phyloP scores from a whole-genome alignment of 169 alveolate species.

The Eimeria falciformis region DNA sequence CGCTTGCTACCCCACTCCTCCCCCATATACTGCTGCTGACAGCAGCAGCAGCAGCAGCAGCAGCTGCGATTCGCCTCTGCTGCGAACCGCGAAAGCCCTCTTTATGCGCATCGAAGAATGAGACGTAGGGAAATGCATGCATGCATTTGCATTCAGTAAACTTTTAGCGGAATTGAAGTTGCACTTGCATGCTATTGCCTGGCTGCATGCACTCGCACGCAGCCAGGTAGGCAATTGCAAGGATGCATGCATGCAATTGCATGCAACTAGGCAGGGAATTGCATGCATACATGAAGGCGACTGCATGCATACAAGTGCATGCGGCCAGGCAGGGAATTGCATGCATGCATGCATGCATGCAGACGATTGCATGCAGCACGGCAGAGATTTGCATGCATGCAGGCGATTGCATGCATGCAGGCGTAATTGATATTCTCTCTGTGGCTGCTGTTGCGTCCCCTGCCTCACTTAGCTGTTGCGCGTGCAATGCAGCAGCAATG shows the following conservation, averaged over 20 bases:
- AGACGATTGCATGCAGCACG: no score
- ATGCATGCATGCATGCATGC: no score
- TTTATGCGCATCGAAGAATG: background rate
- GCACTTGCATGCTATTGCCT: background rate
- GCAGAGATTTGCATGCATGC: no score
- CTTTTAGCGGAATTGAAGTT: no score
- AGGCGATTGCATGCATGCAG: slow-evolving; percentile 7
- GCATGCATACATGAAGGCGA: no score
- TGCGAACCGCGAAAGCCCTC: background rate
- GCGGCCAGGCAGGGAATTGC: no score
- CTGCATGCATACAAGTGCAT: slow-evolving; percentile 5
- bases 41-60: slow-evolving; percentile 20
- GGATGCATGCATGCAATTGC: background rate
- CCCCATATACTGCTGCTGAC: background rate
- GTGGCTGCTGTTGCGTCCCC: no score
- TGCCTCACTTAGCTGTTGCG: no score
- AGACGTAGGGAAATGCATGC: slow-evolving; percentile 16
- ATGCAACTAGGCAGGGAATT: no score
- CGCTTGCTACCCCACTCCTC: background rate
- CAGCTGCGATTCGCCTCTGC: background rate
- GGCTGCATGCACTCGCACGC: background rate
- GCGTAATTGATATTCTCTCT: background rate
- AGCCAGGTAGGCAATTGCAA: background rate
- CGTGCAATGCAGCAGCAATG: no score
- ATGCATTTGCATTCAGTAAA: background rate